Base-by-base conservation (phyloP, 2,329 filamentous ascomycete genomes). In the Kalmusia sp. region DNA sequence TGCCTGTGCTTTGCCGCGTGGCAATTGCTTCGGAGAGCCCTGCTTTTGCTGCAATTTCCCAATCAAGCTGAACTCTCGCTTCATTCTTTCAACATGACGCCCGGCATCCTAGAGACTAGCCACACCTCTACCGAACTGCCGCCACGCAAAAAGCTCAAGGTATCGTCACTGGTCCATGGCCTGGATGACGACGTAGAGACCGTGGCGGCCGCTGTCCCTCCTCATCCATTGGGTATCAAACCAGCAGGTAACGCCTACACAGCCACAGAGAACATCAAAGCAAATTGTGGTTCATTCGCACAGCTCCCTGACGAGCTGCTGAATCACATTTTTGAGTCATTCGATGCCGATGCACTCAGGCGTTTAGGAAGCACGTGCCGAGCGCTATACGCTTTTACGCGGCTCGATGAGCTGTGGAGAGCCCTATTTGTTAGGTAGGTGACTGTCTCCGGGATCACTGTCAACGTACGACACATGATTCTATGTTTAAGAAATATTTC, bases 361-460 rank as follows among this genome's bases (percentile, higher is more conserved):
- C 77, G 75, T 6, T 77, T 98, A 35, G 91, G 92, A 7, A 84
- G 84, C 50, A 90, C 92, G 5, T 96, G 93, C 79, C 91, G 87
- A 71, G 92, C 91, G 48, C 77, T 98, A 14, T 93, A 92, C 79
- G 93, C 92, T 1, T 96, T 93, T 70, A 90, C 88, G 49, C 82
- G 88, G 44, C 86, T 86, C 41, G 93, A 97, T 59, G 93, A 98
- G 65, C 73, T 97, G 30, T 98, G 93, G 93, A 93, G 95, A 74
- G 76, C 87, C 15, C 75, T 96, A 17, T 96, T 93, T 66, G 82
- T 96, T 59, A 84, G 86, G 92, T 96, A 87, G 85, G 91, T 53
- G 54, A 57, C 60, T 41, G 30, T 39, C 48, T 44, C 15, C 51
- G 34, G 14, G 35, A n/a, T 31, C 51, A 15, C 45, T 40, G 21